Base-by-base conservation (phyloP, 2,329 filamentous ascomycete species). In the Sporothrix pseudoabietina region DNA sequence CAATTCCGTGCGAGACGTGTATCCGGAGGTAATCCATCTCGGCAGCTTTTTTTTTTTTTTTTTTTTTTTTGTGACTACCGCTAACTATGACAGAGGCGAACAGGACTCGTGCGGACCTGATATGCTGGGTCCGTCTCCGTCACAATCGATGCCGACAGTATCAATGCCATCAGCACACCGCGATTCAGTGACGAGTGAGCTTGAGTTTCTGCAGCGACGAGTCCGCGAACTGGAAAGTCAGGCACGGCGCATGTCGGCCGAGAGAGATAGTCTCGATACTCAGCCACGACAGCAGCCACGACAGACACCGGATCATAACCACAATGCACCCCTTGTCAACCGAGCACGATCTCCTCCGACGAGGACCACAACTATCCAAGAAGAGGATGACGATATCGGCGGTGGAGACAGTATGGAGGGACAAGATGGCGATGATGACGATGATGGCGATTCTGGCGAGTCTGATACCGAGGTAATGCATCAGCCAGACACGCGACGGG, bases 1-100 rank as follows among this genome's bases (percentile, higher is more conserved):
- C 76, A 3, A 69, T 76, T 14, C 78, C 78, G 12, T 79, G 78
- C 63, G 76, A 74, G 41, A 78, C 77, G 8, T 79, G 78, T 59
- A 49, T 77, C 7, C 75, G 77, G 10, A 75, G 76, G 76, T 76
- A 57, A 3, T 12, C 14, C 4, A 1, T 49, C 55, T 35, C 35
- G 35, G 35, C 35, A 26, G 2, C 2, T 26, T 26, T 26, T 26
- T 26, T 26, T 26, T 1, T 26, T 1, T 26, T 26, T 26, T 26
- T 26, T 26, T 26, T 22, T 30, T 1, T 69, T 9, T 44, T 1
- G 12, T 44, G 12, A 12, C 10, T 14, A 10, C 9, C 41, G 35
- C 72, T 65, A 39, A 72, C 71, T 0, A 12, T n/a, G 8, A 10
- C 32, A 76, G 75, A 32, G 74, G 73, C 9, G 75, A 76, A 44